Base-by-base conservation (phyloP, 1,139 yeast genomes). In the Yamadazyma triangularis region DNA sequence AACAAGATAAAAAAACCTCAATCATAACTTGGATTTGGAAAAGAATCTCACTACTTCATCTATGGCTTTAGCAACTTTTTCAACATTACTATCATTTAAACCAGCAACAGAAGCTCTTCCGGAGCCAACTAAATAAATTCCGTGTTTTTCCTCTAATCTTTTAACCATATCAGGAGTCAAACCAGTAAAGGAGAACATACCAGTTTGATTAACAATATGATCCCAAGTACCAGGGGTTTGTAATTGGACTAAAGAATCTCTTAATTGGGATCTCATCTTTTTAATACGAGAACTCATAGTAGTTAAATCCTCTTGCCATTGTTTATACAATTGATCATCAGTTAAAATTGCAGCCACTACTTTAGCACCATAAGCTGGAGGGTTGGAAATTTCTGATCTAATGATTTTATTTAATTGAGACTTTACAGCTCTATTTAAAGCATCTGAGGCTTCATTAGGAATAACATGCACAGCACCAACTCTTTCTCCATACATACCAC, bases 401-500 rank as follows among this genome's bases (percentile, higher is more conserved):
- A 82, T 79, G 45, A 86, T 65, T 48, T 76, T 78, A 56, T 82
- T 77, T 53, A 91, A 67, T 60, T 91, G 97, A 10, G 96, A 81
- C 39, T 68, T 51, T 31, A 81, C 62, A 12, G 88, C 85, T 20
- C 53, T 56, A 38, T 65, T 66, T 28, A 70, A 56, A 2, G 32
- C 22, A 10, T 55, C 56, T 41, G 60, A 66, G 13, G 52, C 51
- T 32, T 64, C 63, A 30, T 76, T 72, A 16, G 79, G 54, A 36
- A 86, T 70, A 20, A 86, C 55, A 54, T 87, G 95, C 56, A 91
- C 75, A 13, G 95, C 94, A 42, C 98, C 98, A 28, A 82, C 89
- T 66, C 98, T 83, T 67, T 91, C 97, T 56, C 98, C 98, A 56
- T 91, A 91, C 79, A 91, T 83, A 45, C 98, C 98, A 58, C 85